A percentile compares a stretch with the other conserved stretches of the same genome.
Evolutionary conservation across 192 early-diverging fungal species (phyloP).

Genomic region (Coemansia sp.): DNA sequence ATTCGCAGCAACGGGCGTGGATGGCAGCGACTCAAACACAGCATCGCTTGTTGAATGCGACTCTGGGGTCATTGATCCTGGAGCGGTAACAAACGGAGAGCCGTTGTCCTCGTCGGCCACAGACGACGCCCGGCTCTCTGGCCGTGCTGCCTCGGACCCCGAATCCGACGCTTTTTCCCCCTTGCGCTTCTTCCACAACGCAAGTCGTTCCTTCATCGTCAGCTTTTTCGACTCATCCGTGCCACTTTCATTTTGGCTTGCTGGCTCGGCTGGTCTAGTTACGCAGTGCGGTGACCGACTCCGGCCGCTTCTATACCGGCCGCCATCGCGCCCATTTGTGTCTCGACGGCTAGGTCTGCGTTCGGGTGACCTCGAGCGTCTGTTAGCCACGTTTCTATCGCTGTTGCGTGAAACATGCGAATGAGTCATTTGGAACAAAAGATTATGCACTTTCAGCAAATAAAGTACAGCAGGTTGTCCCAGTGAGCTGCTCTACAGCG

Average conservation of each 20-base stretch:
- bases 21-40: slow-evolving; percentile 20
- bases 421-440: slow-evolving; percentile 30
- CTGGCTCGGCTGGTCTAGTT: background rate
- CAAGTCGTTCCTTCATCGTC: slow-evolving; percentile 74
- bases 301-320: background rate
- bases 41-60: slow-evolving; percentile 13
- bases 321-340: background rate
- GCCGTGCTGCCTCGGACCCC: background rate
- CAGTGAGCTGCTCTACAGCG: no score
- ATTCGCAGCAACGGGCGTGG: slow-evolving; percentile 2
- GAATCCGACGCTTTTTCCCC: slow-evolving; percentile 30
- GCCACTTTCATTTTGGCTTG: slow-evolving; percentile 4
- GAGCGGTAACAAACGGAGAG: slow-evolving; percentile 39
- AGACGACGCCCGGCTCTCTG: background rate
- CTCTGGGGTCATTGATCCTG: slow-evolving; percentile 20
- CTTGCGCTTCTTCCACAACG: slow-evolving; percentile 76
- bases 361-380: slow-evolving; percentile 30
- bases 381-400: slow-evolving; percentile 24
- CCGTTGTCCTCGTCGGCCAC: slow-evolving; percentile 16
- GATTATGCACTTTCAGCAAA: background rate
- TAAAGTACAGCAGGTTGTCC: background rate
- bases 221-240: slow-evolving; percentile 64
- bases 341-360: background rate
- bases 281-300: slow-evolving; percentile 22
- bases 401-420: slow-evolving; percentile 32